A percentile compares a stretch with the other conserved stretches of the same genome.
Conservation (phyloP, 179 eudicot species). For the Nepenthes alata region DNA sequence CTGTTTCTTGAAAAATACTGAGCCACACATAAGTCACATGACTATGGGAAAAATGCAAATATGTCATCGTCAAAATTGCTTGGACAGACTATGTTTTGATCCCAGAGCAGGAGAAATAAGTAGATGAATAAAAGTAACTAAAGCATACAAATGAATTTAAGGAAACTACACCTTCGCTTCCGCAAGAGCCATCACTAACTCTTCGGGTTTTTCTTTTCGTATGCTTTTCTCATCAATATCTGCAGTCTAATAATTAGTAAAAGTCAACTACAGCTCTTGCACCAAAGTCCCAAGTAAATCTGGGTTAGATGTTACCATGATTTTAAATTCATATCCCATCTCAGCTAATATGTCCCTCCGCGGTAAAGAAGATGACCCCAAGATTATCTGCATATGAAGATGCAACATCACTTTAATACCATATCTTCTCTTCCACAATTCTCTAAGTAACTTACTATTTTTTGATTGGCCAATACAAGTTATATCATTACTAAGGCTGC, state of each 20-base stretch:
- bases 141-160: background rate
- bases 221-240: conserved; percentile 91
- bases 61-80: too few relatives aligned
- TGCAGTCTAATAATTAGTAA: conserved; percentile 41
- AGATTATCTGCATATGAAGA: conserved; percentile 37
- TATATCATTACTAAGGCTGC: too few relatives aligned
- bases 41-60: too few relatives aligned
- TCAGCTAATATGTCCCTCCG: conserved; percentile 59
- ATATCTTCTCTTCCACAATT: too few relatives aligned
- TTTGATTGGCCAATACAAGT: too few relatives aligned
- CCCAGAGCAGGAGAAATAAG: background rate
- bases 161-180: conserved; percentile 63
- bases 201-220: conserved; percentile 74
- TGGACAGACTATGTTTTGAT: too few relatives aligned
- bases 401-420: too few relatives aligned
- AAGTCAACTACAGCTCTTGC: background rate
- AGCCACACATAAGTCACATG: too few relatives aligned
- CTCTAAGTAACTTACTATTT: too few relatives aligned
- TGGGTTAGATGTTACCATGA: conserved; percentile 37
- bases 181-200: conserved; percentile 80
- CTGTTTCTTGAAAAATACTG: too few relatives aligned
- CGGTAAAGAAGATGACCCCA: conserved; percentile 77
- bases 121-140: background rate
- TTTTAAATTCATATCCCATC: conserved; percentile 76
- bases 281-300: background rate